Base-by-base conservation (phyloP, 23 red algal species). In the Agarophyton chilense region DNA sequence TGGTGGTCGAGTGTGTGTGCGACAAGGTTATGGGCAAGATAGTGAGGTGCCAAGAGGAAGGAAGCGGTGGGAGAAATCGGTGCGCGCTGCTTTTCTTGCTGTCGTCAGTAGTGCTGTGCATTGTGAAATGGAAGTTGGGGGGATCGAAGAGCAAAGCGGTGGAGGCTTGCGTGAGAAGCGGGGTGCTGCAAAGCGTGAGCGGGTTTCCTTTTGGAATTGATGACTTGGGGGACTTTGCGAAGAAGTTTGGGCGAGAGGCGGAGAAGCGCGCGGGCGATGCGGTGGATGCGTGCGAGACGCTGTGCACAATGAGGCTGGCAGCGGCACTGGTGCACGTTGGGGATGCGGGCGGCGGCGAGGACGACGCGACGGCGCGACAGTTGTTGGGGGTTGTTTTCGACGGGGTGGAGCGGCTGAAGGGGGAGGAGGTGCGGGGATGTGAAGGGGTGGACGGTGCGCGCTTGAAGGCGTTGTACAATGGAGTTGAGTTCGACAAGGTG, bases 31-130 rank as follows among this genome's bases (percentile, higher is more conserved):
- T 47, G 41, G 39, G 68, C 40, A 47, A 24, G 41, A 45, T 74
- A 14, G 39, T 29, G 25, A 47, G 64, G 10, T 42, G 32, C 38
- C 21, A 70, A 26, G 35, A 70, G 14, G n/a, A n/a, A n/a, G n/a
- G n/a, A n/a, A n/a, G 7, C 44, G n/a, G 68, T 13, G n/a, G 29
- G 1, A 0, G 5, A 1, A 45, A 28, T 11, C 68, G 68, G 17
- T 74, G 68, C 24, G 68, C 68, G 68, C 43, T 49, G 68, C 68
- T 74, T 14, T 74, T 49, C 18, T 2, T 74, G 21, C 68, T 74
- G 7, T 45, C 68, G 14, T 74, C 68, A 1, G 0, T 74, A 18
- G 0, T 74, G 2, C 13, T 74, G 7, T 18, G 4, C 32, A 22
- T 70, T 70, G 21, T 70, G 38, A 70, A 70, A 5, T 29, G 32